Conservation (phyloP, 208 protist genomes). For the Leishmania martiniquensis region DNA sequence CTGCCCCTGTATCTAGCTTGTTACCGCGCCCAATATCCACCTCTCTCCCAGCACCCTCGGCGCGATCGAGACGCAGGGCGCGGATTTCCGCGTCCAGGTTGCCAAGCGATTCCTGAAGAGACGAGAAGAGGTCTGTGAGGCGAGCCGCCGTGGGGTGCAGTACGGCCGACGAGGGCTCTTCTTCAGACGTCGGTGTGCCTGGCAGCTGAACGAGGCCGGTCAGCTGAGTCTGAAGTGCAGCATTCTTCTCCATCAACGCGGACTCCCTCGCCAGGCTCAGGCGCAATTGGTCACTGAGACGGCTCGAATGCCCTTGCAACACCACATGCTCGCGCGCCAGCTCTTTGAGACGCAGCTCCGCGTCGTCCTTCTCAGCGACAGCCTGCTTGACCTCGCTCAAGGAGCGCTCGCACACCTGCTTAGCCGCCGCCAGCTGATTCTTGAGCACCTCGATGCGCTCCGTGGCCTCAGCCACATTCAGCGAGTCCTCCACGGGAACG, state of each 20-base stretch:
- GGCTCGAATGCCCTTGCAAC: conserved; percentile 45
- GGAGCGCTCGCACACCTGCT: conserved; percentile 40
- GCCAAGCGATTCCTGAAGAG: conserved; percentile 5
- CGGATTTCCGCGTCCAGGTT: conserved; percentile 7
- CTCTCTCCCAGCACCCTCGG: background rate
- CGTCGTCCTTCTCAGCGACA: conserved; percentile 25
- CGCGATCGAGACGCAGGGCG: background rate
- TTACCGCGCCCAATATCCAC: no score
- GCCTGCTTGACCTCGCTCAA: conserved; percentile 25
- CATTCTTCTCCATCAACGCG: conserved; percentile 39
- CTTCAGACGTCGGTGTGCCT: background rate
- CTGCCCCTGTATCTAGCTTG: background rate
- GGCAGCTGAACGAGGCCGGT: conserved; percentile 22
- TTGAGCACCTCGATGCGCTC: conserved; percentile 64
- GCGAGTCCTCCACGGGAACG: conserved; percentile 61
- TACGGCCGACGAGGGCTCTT: background rate
- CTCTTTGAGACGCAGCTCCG: conserved; percentile 27
- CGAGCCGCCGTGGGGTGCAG: background rate
- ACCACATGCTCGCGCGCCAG: conserved; percentile 24
- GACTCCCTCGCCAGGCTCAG: conserved; percentile 44
- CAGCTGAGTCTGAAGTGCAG: conserved; percentile 50
- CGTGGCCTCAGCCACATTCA: conserved; percentile 70
- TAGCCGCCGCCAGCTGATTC: conserved; percentile 50
- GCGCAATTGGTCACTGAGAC: conserved; percentile 42
- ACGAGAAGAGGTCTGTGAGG: conserved; percentile 8